These are phyloP conservation scores for Clonostachys chloroleuca DNA, from an alignment of 2,329 filamentous ascomycete species.

Conservation along the genomic window DNA sequence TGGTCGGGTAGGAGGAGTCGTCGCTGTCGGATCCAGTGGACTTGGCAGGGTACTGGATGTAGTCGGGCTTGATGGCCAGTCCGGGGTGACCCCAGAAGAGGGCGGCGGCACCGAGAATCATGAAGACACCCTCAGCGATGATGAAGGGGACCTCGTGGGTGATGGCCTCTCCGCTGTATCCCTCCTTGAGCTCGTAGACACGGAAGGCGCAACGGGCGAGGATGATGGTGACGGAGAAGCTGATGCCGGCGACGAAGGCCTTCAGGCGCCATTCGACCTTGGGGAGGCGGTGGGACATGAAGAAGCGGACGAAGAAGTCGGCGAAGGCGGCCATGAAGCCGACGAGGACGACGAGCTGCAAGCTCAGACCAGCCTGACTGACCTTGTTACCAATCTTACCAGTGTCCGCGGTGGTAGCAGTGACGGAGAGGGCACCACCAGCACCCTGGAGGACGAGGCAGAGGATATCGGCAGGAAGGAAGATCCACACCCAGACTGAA, in stretches of 20 bases:
- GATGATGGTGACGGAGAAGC: slow-evolving; percentile 51
- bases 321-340: slow-evolving; percentile 42
- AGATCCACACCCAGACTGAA: slow-evolving; percentile 37
- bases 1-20: no score
- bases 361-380: slow-evolving; percentile 46
- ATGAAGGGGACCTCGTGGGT: slow-evolving; percentile 47
- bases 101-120: slow-evolving; percentile 26
- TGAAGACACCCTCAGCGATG: slow-evolving; percentile 40
- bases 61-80: slow-evolving; percentile 22
- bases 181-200: slow-evolving; percentile 60
- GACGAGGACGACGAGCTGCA: slow-evolving; percentile 53
- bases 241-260: slow-evolving; percentile 48
- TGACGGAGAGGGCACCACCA: slow-evolving; percentile 48
- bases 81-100: slow-evolving; percentile 37
- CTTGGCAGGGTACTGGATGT: not conserved
- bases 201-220: slow-evolving; percentile 60
- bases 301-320: slow-evolving; percentile 44
- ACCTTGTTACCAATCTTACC: slow-evolving; percentile 30
- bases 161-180: slow-evolving; percentile 54
- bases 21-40: not conserved
- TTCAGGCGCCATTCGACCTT: slow-evolving; percentile 19
- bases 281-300: slow-evolving; percentile 15
- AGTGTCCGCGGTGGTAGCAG: slow-evolving; percentile 31
- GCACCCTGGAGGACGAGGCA: slow-evolving; percentile 53
- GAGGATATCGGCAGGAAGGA: slow-evolving; percentile 51